A percentile compares a stretch with the other conserved stretches of the same genome.
Evolutionary conservation across 768 basidiomycete species (phyloP).

Genomic region (Hydnum rufescens): DNA sequence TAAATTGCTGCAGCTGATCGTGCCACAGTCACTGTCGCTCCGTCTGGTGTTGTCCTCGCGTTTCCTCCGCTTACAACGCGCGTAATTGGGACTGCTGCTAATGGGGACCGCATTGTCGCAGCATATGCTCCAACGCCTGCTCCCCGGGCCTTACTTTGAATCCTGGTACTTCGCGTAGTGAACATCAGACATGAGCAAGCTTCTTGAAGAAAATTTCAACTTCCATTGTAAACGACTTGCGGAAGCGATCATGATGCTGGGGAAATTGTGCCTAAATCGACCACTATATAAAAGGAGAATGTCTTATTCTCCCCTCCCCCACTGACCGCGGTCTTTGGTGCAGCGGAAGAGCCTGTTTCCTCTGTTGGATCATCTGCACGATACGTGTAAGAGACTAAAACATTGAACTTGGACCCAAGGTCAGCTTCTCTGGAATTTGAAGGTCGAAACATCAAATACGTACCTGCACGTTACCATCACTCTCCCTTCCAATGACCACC

Average conservation of each 20-base stretch:
- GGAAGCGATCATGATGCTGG: conserved; percentile 17
- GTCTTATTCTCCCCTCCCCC: conserved; percentile 43
- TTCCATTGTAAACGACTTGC: too few species aligned
- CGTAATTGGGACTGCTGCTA: too few species aligned
- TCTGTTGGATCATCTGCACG: conserved; percentile 58
- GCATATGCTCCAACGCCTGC: too few species aligned
- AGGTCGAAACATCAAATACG: neutral
- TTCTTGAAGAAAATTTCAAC: too few species aligned
- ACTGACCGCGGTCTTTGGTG: neutral
- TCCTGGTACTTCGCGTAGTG: too few species aligned
- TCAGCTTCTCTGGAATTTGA: neutral
- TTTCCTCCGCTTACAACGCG: neutral
- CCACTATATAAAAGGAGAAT: conserved; percentile 74
- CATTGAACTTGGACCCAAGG: conserved; percentile 53
- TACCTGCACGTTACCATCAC: conserved; percentile 61
- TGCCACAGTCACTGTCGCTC: neutral
- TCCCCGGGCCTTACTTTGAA: too few species aligned
- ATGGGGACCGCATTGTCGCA: too few species aligned
- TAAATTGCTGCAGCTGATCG: neutral
- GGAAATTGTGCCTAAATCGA: conserved; percentile 56
- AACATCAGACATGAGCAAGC: too few species aligned
- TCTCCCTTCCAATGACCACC: conserved; percentile 65
- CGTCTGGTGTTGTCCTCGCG: neutral
- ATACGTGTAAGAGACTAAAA: conserved; percentile 89
- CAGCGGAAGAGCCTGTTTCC: neutral